A percentile compares a stretch with the other conserved stretches of the same genome.
Conservation (phyloP, 2,329 filamentous ascomycete genomes). For the Aureobasidium uvarum region DNA sequence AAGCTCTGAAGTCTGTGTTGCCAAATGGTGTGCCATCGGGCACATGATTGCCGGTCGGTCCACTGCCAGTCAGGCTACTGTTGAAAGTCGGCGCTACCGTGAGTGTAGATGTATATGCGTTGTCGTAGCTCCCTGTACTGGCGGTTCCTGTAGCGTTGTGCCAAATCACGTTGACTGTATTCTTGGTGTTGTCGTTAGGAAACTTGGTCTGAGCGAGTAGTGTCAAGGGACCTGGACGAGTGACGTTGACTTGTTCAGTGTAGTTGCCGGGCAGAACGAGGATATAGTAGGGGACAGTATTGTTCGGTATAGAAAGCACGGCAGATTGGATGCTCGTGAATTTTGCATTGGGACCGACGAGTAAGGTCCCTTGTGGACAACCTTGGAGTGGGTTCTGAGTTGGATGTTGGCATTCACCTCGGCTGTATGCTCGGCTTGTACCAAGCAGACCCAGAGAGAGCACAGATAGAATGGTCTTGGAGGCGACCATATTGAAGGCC, state of each 20-base stretch:
- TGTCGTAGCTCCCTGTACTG: slow-evolving; percentile 51
- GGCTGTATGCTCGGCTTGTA: slow-evolving; percentile 25
- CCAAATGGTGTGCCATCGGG: slow-evolving; percentile 62
- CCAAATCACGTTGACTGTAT: slow-evolving; percentile 59
- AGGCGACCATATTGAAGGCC: slow-evolving; percentile 3
- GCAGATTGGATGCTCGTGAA: slow-evolving; percentile 49
- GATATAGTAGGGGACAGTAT: slow-evolving; percentile 53
- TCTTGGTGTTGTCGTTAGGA: slow-evolving; percentile 49
- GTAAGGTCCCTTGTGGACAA: slow-evolving; percentile 40
- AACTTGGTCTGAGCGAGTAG: slow-evolving; percentile 58
- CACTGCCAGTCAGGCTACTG: slow-evolving; percentile 60
- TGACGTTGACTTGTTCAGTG: slow-evolving; percentile 64
- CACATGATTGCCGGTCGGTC: slow-evolving; percentile 61
- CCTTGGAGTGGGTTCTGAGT: slow-evolving; percentile 41
- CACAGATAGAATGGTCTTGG: slow-evolving; percentile 4
- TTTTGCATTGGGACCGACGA: slow-evolving; percentile 33
- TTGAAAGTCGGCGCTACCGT: slow-evolving; percentile 64
- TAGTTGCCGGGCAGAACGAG: slow-evolving; percentile 61
- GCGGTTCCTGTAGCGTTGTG: slow-evolving; percentile 54
- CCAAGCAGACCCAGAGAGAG: slow-evolving; percentile 11
- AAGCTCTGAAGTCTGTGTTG: slow-evolving; percentile 61
- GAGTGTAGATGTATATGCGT: slow-evolving; percentile 61
- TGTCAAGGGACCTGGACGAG: slow-evolving; percentile 59
- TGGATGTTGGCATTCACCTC: slow-evolving; percentile 40
- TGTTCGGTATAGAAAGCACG: slow-evolving; percentile 47